Conservation (phyloP, 495 filamentous ascomycete genomes). For the Tuber borchii region DNA sequence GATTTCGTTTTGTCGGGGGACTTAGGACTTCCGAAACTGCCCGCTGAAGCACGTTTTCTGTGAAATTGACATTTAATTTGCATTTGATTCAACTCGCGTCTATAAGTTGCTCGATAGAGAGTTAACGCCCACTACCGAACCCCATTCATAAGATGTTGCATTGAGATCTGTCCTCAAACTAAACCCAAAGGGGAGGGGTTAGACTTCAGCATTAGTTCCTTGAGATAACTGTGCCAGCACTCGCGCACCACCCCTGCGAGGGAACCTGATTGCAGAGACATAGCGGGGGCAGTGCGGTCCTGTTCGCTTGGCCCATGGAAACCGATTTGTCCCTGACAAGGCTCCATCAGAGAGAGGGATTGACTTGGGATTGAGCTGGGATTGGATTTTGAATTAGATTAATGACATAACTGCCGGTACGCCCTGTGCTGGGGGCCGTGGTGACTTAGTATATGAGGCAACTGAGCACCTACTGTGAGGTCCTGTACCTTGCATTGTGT, state of each 20-base stretch:
- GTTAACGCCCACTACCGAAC: neutral
- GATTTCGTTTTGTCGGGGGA: neutral
- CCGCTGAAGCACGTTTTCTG: neutral
- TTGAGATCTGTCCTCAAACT: neutral
- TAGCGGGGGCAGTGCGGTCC: neutral
- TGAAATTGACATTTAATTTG: neutral
- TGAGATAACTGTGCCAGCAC: neutral
- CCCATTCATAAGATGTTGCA: neutral
- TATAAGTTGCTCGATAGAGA: neutral
- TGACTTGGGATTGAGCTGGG: neutral
- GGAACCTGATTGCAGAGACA: no score
- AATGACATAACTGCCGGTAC: no score
- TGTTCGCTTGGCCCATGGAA: neutral
- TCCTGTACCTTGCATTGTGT: no score
- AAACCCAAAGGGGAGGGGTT: neutral
- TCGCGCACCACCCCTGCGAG: neutral
- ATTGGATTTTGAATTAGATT: neutral
- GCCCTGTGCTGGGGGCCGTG: no score
- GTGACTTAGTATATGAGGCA: no score
- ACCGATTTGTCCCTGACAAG: no score
- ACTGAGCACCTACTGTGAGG: no score
- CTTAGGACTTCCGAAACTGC: neutral
- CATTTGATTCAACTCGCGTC: neutral
- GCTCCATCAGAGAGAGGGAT: neutral
- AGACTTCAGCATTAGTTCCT: neutral